These are phyloP conservation scores for Coelastrella sp. DNA, from an alignment of 139 green algal species.

Conservation along the genomic window DNA sequence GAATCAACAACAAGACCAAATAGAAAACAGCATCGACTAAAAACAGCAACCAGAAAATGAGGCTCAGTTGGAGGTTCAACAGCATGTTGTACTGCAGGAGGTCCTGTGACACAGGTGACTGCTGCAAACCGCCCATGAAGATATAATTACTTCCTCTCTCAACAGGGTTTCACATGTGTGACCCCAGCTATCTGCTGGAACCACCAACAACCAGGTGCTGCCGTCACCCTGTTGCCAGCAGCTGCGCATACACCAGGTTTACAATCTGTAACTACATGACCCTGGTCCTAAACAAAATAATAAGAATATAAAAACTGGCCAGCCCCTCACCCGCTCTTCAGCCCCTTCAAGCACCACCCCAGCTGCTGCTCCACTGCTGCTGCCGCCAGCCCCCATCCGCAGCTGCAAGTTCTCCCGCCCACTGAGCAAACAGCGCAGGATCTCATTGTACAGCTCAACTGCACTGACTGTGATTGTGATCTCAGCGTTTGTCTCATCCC, in stretches of 20 bases:
- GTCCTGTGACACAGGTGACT: too few species aligned
- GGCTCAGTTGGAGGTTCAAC: not conserved
- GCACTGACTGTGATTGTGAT: conserved; percentile 24
- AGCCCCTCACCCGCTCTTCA: conserved; percentile 26
- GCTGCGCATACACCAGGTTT: too few species aligned
- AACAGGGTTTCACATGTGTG: too few species aligned
- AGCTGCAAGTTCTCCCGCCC: conserved; percentile 30
- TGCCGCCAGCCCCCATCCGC: not conserved
- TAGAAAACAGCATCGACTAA: too few species aligned
- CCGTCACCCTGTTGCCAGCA: not conserved
- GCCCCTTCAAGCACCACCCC: conserved; percentile 40
- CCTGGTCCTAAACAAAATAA: not conserved
- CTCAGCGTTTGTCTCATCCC: not conserved
- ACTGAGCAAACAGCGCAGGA: conserved; percentile 42
- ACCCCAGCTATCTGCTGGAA: too few species aligned
- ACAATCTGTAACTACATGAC: not conserved
- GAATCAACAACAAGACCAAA: too few species aligned
- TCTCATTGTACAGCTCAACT: conserved; percentile 47
- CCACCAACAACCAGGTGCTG: too few species aligned
- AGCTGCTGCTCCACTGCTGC: not conserved
- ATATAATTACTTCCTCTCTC: too few species aligned
- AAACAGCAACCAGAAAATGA: not conserved
- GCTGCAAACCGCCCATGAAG: too few species aligned
- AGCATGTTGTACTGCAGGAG: not conserved
- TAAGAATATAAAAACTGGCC: too few species aligned